These are phyloP conservation scores for Phtheirospermum japonicum DNA, from an alignment of 257 asterid species.

Conservation along the genomic window DNA sequence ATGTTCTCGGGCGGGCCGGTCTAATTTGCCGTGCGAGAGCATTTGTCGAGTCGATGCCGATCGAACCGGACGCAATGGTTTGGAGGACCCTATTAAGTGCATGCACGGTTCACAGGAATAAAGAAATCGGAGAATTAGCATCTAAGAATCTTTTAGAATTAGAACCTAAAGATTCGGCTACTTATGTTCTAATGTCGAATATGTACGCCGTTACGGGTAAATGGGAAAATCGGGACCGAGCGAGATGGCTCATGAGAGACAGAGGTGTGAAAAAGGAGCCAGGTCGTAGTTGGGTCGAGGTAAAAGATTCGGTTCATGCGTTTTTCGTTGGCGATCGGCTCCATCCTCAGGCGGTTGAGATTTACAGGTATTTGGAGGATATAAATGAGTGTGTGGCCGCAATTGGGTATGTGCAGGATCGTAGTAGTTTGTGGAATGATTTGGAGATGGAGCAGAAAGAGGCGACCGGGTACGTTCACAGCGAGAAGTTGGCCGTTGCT, in stretches of 20 bases:
- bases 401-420: slow-evolving; percentile 66
- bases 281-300: slow-evolving; percentile 89
- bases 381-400: slow-evolving; percentile 65
- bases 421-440: slow-evolving; percentile 61
- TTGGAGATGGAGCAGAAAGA: slow-evolving; percentile 69
- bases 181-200: slow-evolving; percentile 75
- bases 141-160: slow-evolving; percentile 64
- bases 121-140: slow-evolving; percentile 70
- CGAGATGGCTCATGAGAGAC: slow-evolving; percentile 74
- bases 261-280: slow-evolving; percentile 85
- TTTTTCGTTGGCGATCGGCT: slow-evolving; percentile 77
- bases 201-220: slow-evolving; percentile 73
- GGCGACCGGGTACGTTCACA: slow-evolving; percentile 67
- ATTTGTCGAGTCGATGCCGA: slow-evolving; percentile 75
- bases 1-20: slow-evolving; percentile 87
- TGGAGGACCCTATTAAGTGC: slow-evolving; percentile 94
- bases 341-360: slow-evolving; percentile 65
- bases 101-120: slow-evolving; percentile 70
- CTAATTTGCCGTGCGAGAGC: slow-evolving; percentile 55
- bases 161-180: slow-evolving; percentile 77
- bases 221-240: slow-evolving; percentile 62
- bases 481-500: slow-evolving; percentile 80
- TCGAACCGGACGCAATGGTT: slow-evolving; percentile 81
- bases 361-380: slow-evolving; percentile 51
- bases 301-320: slow-evolving; percentile 58